Evolutionary conservation across 371 early-diverging fungal species (phyloP).

Genomic region (Rhizopus arrhizus): DNA sequence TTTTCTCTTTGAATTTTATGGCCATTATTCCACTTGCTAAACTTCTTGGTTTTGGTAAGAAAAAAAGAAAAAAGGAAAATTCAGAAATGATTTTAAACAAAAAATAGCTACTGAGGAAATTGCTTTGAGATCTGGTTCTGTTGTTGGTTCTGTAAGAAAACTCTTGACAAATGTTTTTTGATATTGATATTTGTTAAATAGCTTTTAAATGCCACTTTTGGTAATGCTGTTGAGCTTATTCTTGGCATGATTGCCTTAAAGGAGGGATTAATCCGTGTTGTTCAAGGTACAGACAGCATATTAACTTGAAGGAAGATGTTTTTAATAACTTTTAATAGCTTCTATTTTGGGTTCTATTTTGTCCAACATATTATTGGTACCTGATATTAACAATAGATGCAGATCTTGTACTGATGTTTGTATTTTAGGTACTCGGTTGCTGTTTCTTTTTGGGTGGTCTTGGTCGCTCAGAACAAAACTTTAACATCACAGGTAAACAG

Average conservation of each 20-base stretch:
- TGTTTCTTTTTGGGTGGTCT: slow-evolving; percentile 81
- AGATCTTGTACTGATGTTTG: neutral
- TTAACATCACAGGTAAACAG: slow-evolving; percentile 66
- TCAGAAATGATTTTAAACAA: neutral
- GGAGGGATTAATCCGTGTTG: slow-evolving; percentile 77
- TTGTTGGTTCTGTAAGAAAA: slow-evolving; percentile 39
- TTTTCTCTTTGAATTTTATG: slow-evolving; percentile 86
- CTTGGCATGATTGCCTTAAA: slow-evolving; percentile 83
- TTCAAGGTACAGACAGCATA: slow-evolving; percentile 58
- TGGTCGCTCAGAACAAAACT: slow-evolving; percentile 66
- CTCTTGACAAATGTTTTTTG: neutral
- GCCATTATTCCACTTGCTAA: slow-evolving; percentile 93
- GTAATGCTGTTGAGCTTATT: slow-evolving; percentile 86
- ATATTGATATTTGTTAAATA: slow-evolving; percentile 5
- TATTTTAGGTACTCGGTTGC: slow-evolving; percentile 61
- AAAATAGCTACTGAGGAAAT: slow-evolving; percentile 42
- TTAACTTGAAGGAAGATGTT: neutral
- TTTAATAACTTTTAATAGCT: slow-evolving; percentile 36
- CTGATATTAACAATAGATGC: neutral
- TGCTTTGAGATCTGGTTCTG: slow-evolving; percentile 40
- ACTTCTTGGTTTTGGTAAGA: slow-evolving; percentile 51
- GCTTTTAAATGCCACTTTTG: slow-evolving; percentile 52
- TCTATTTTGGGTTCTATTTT: slow-evolving; percentile 86
- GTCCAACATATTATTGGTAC: slow-evolving; percentile 77
- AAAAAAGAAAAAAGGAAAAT: neutral